Conservation (phyloP, 345 rosid genomes). For the Sapria himalayana region DNA sequence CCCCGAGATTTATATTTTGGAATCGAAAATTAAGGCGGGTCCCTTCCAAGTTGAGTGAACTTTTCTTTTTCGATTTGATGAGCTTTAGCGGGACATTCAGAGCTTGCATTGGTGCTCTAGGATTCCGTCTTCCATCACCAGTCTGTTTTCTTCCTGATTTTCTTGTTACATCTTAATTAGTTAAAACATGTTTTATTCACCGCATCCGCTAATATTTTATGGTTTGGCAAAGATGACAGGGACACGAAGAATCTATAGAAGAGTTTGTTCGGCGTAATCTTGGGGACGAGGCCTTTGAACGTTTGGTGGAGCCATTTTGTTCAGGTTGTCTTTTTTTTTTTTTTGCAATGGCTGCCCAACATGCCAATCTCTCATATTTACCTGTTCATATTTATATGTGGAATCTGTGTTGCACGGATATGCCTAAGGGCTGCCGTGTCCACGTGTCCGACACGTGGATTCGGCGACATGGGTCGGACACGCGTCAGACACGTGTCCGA, state of each 20-base stretch:
- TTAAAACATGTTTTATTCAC: neutral
- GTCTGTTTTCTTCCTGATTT: conserved; percentile 28
- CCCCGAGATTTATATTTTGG: conserved; percentile 85
- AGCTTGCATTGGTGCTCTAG: conserved; percentile 78
- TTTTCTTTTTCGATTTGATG: conserved; percentile 71
- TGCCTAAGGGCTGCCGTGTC: too few species aligned
- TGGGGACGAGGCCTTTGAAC: conserved; percentile 84
- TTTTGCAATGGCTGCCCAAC: too few species aligned
- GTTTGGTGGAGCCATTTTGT: conserved; percentile 92
- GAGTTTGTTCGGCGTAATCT: conserved; percentile 91
- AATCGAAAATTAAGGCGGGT: conserved; percentile 74
- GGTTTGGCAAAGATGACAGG: conserved; percentile 69
- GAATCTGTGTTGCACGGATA: too few species aligned
- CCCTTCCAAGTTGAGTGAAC: conserved; percentile 50
- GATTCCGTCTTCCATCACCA: conserved; percentile 77
- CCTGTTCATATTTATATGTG: too few species aligned
- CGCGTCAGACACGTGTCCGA: too few species aligned
- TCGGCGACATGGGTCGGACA: too few species aligned
- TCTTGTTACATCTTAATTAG: conserved; percentile 2
- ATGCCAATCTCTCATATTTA: too few species aligned
- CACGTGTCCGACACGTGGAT: too few species aligned
- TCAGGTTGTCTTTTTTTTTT: conserved; percentile 25
- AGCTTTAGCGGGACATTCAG: conserved; percentile 74
- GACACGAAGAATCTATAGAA: conserved; percentile 82
- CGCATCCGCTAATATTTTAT: neutral